Evolutionary conservation across 2,329 filamentous ascomycete species (phyloP).

Genomic region (Fusarium mangiferae): DNA sequence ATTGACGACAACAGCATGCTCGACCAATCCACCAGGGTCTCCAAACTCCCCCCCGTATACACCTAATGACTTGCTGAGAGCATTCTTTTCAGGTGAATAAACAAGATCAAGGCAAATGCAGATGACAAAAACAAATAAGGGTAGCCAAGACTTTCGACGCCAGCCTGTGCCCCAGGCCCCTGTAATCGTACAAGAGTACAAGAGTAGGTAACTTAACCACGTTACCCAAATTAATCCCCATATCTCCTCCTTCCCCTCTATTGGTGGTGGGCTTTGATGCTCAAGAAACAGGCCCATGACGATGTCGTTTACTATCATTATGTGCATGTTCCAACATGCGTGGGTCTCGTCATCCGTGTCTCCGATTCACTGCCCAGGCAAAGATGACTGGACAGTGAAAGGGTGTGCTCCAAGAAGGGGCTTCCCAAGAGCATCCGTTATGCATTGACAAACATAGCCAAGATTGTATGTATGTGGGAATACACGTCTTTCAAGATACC

Average conservation of each 20-base stretch:
- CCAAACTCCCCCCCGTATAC: conserved; percentile 25
- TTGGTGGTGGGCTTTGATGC: conserved; percentile 24
- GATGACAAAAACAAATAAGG: conserved; percentile 18
- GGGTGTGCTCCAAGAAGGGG: not conserved
- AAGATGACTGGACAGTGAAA: not conserved
- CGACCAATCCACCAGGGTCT: conserved; percentile 11
- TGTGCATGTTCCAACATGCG: conserved; percentile 14
- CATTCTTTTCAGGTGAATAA: conserved; percentile 27
- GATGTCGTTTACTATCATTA: conserved; percentile 31
- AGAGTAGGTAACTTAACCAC: conserved; percentile 47
- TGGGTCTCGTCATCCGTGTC: conserved; percentile 2
- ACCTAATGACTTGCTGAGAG: conserved; percentile 25
- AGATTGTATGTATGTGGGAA: conserved; percentile 12
- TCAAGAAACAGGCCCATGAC: conserved; percentile 28
- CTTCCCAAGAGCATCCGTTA: conserved; percentile 13
- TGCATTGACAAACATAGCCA: conserved; percentile 19
- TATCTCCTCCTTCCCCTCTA: conserved; percentile 28
- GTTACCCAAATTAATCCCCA: conserved; percentile 47
- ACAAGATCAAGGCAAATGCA: conserved; percentile 21
- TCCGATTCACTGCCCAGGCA: not conserved
- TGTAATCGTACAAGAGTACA: conserved; percentile 52
- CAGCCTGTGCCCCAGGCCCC: conserved; percentile 37
- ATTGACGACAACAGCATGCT: conserved; percentile 26
- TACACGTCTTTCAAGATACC: conserved; percentile 36
- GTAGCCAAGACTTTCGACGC: conserved; percentile 35